Evolutionary conservation across 345 rosid genomes (phyloP).

Genomic region (Salix dunnii): DNA sequence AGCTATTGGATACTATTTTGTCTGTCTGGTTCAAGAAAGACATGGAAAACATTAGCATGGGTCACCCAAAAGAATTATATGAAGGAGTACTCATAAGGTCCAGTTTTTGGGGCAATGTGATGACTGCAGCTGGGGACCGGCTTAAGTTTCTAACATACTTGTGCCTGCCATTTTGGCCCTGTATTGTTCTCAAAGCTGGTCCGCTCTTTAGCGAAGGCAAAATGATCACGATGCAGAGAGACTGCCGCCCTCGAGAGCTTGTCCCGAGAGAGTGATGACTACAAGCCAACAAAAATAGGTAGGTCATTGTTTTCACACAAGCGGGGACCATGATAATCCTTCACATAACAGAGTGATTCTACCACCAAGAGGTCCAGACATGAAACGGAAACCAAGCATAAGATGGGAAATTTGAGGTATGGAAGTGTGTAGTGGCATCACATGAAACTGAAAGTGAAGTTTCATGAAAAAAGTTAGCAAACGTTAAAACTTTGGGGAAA

Average conservation of each 20-base stretch:
- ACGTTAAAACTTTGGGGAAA: neutral
- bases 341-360: neutral
- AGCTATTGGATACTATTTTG: neutral
- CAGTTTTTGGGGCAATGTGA: constrained; percentile 26
- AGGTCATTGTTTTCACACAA: neutral
- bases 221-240: constrained; percentile 12
- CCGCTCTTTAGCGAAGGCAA: constrained; percentile 15
- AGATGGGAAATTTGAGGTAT: neutral
- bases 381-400: neutral
- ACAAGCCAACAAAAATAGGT: neutral
- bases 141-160: neutral
- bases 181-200: neutral
- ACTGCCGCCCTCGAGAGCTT: constrained; percentile 24
- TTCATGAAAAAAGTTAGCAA: neutral
- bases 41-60: neutral
- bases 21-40: constrained; percentile 16
- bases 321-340: neutral
- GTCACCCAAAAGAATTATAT: neutral
- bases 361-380: neutral
- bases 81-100: neutral
- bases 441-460: neutral
- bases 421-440: neutral
- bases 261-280: neutral
- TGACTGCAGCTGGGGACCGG: constrained; percentile 16
- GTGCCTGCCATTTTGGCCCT: neutral